phyloP scores from a whole-genome alignment of 768 basidiomycete species.

The Termitomyces bulborhizus region DNA sequence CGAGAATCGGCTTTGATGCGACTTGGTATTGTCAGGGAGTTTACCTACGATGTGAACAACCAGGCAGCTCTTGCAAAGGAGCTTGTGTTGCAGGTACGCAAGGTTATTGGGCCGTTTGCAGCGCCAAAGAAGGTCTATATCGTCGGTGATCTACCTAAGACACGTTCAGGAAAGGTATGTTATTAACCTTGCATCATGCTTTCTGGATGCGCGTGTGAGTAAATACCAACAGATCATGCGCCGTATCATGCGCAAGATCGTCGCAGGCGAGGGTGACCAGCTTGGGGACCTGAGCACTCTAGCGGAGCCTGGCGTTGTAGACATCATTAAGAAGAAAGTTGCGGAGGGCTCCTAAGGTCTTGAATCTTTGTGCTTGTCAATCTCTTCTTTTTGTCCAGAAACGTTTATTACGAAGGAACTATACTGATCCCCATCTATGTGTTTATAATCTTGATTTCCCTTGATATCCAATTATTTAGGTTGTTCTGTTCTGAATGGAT shows the following conservation, averaged over 20 bases:
- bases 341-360: constrained; percentile 25
- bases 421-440: neutral
- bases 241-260: constrained; percentile 94
- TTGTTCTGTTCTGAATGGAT: neutral
- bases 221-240: constrained; percentile 68
- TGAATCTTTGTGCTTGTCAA: neutral
- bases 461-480: neutral
- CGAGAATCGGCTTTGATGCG: neutral
- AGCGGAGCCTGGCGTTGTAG: constrained; percentile 84
- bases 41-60: constrained; percentile 63
- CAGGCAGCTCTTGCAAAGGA: constrained; percentile 77
- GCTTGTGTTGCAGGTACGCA: constrained; percentile 90
- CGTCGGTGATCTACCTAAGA: constrained; percentile 87
- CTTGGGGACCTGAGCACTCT: constrained; percentile 93
- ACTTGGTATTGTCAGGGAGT: constrained; percentile 43
- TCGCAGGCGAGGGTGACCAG: constrained; percentile 90
- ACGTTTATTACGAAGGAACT: no score
- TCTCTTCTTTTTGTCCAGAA: neutral
- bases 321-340: constrained; percentile 78
- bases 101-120: constrained; percentile 97
- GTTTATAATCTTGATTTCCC: neutral
- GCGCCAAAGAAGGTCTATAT: constrained; percentile 91
- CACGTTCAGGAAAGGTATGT: constrained; percentile 84
- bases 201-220: neutral
- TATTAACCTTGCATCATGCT: neutral